Conservation (phyloP, 2,329 filamentous ascomycete genomes). For the Penicillium sp. region DNA sequence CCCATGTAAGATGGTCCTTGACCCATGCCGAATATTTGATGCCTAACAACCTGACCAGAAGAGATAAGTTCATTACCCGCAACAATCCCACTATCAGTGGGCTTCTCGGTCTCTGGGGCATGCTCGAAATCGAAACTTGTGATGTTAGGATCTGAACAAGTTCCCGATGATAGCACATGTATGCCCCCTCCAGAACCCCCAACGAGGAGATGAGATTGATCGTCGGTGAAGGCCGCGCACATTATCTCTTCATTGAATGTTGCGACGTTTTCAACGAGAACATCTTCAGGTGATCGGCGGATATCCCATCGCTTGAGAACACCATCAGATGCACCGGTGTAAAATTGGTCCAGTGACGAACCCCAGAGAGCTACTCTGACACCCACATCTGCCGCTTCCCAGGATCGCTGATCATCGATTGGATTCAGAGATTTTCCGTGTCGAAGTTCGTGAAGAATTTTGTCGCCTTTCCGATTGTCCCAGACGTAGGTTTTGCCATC, state of each 20-base stretch:
- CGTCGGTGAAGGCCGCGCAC: slow-evolving; percentile 57
- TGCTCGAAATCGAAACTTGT: slow-evolving; percentile 27
- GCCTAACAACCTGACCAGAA: slow-evolving; percentile 34
- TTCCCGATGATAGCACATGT: slow-evolving; percentile 49
- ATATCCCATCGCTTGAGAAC: slow-evolving; percentile 61
- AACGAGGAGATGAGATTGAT: slow-evolving; percentile 55
- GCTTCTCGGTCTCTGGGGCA: slow-evolving; percentile 15
- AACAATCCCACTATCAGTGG: slow-evolving; percentile 18
- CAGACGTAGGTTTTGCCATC: slow-evolving; percentile 61
- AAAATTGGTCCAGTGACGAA: slow-evolving; percentile 51
- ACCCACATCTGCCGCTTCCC: slow-evolving; percentile 57
- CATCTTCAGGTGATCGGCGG: slow-evolving; percentile 51
- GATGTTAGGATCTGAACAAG: slow-evolving; percentile 24
- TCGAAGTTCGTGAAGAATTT: slow-evolving; percentile 49
- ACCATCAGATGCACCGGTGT: slow-evolving; percentile 62
- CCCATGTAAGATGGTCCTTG: slow-evolving; percentile 44
- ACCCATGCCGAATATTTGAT: slow-evolving; percentile 41
- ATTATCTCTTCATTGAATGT: slow-evolving; percentile 55
- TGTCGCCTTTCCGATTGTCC: slow-evolving; percentile 52
- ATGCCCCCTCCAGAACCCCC: slow-evolving; percentile 58
- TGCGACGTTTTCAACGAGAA: slow-evolving; percentile 52
- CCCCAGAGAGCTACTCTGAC: slow-evolving; percentile 60
- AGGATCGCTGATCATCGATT: slow-evolving; percentile 37
- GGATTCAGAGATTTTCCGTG: slow-evolving; percentile 55
- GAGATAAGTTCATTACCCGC: slow-evolving; percentile 30